phyloP scores from a whole-genome alignment of 1,284 basidiomycete species.

The Boletus austroedulis region DNA sequence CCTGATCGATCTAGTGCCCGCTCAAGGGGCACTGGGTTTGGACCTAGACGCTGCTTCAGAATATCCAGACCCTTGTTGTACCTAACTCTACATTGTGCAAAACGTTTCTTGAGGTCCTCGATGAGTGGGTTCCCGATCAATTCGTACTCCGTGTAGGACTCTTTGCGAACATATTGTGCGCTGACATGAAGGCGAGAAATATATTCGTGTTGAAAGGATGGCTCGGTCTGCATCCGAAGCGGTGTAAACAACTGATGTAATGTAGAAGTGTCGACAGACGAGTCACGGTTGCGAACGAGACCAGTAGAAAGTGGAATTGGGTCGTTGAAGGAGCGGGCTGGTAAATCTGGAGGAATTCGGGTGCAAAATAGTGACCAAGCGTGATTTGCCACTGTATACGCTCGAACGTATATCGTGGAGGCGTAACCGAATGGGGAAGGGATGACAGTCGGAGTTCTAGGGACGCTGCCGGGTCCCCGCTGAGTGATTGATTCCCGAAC shows the following conservation, averaged over 20 bases:
- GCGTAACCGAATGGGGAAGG: no score
- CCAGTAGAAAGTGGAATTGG: no score
- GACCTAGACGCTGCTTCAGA: not conserved
- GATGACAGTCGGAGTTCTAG: no score
- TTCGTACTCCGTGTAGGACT: no score
- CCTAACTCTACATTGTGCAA: not conserved
- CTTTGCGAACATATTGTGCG: not conserved
- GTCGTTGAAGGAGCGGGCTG: no score
- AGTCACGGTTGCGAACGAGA: no score
- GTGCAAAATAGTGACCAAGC: no score
- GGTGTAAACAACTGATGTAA: not conserved
- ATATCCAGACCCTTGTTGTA: not conserved
- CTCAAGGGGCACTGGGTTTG: not conserved
- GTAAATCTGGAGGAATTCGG: no score
- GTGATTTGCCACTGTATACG: no score
- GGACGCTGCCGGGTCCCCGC: no score
- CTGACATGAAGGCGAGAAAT: not conserved
- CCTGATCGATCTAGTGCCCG: not conserved
- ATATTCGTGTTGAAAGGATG: not conserved
- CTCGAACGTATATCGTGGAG: no score
- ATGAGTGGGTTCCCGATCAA: not conserved
- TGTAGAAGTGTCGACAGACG: not conserved
- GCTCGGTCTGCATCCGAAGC: not conserved
- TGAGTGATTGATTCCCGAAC: no score
- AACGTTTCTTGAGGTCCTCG: not conserved